These are phyloP conservation scores for Platismatia glauca DNA, from an alignment of 495 filamentous ascomycete genomes.

Conservation along the genomic window DNA sequence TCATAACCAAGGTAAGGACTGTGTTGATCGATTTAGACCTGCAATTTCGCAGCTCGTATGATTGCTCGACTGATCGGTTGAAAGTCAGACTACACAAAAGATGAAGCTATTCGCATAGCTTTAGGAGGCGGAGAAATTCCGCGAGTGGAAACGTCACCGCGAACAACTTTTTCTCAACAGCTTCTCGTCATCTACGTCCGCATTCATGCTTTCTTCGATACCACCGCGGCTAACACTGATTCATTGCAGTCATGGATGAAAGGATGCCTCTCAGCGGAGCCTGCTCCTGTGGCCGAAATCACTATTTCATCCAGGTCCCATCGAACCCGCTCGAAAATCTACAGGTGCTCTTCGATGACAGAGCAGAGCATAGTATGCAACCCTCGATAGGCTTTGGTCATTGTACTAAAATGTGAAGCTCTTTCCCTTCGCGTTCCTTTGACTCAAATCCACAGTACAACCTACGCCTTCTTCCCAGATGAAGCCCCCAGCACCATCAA, in stretches of 20 bases:
- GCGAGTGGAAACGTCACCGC: background rate
- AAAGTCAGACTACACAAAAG: background rate
- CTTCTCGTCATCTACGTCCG: background rate
- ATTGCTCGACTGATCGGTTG: background rate
- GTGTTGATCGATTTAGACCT: background rate
- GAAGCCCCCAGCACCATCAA: slow-evolving; percentile 67
- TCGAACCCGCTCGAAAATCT: slow-evolving; percentile 43
- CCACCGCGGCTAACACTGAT: background rate
- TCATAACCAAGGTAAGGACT: background rate
- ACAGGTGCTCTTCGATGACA: slow-evolving; percentile 62
- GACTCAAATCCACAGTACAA: slow-evolving; percentile 60
- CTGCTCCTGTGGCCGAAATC: slow-evolving; percentile 79
- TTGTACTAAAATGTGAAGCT: slow-evolving; percentile 6
- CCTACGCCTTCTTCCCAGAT: slow-evolving; percentile 64
- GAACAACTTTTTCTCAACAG: background rate
- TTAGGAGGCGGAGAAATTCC: background rate
- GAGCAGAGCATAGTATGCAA: slow-evolving; percentile 52
- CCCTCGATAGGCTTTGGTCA: slow-evolving; percentile 14
- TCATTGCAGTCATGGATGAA: slow-evolving; percentile 31
- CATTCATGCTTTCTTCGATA: slow-evolving; percentile 1
- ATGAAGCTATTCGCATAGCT: background rate
- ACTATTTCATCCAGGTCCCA: slow-evolving; percentile 66
- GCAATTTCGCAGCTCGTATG: background rate
- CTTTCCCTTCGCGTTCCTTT: slow-evolving; percentile 67
- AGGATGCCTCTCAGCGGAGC: slow-evolving; percentile 55